These are phyloP conservation scores for Didymella lethalis DNA, from an alignment of 2,329 filamentous ascomycete genomes.

Conservation along the genomic window DNA sequence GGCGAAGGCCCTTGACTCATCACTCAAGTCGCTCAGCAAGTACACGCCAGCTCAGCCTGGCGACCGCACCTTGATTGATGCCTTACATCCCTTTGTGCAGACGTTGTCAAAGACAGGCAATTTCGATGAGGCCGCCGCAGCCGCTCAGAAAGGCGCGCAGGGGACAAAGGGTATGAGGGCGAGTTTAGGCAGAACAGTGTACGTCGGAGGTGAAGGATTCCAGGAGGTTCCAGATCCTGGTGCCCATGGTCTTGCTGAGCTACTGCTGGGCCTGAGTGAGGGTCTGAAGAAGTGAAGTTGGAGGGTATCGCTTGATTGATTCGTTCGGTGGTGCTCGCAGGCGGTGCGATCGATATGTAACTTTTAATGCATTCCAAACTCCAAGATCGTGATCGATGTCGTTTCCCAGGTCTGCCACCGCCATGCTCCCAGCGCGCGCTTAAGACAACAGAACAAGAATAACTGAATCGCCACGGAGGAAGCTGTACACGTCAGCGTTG, in stretches of 20 bases:
- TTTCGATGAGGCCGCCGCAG: conserved; percentile 75
- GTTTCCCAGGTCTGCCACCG: conserved; percentile 22
- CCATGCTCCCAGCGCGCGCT: conserved; percentile 18
- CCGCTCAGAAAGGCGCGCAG: conserved; percentile 77
- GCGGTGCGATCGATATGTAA: conserved; percentile 43
- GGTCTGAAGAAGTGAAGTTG: conserved; percentile 50
- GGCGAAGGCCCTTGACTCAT: conserved; percentile 74
- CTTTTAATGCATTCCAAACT: conserved; percentile 43
- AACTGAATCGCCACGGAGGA: conserved; percentile 85
- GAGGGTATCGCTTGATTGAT: conserved; percentile 43
- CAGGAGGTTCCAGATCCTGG: conserved; percentile 77
- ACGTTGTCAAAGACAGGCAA: conserved; percentile 70
- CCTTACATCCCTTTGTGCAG: conserved; percentile 85
- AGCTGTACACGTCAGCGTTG: conserved; percentile 61
- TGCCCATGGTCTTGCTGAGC: conserved; percentile 80
- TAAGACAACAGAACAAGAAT: conserved; percentile 86
- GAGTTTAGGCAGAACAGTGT: conserved; percentile 82
- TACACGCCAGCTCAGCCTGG: conserved; percentile 92
- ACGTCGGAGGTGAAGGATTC: conserved; percentile 76
- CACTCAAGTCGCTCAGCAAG: conserved; percentile 68
- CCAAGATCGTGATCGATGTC: conserved; percentile 30
- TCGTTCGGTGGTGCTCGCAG: conserved; percentile 35
- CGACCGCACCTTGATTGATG: conserved; percentile 90
- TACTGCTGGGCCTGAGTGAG: conserved; percentile 80
- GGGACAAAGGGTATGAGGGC: conserved; percentile 92